Percentiles rank a stretch among this genome's conserved stretches.
Conservation (phyloP, 2,329 filamentous ascomycete species). For the Amphichorda felina region DNA sequence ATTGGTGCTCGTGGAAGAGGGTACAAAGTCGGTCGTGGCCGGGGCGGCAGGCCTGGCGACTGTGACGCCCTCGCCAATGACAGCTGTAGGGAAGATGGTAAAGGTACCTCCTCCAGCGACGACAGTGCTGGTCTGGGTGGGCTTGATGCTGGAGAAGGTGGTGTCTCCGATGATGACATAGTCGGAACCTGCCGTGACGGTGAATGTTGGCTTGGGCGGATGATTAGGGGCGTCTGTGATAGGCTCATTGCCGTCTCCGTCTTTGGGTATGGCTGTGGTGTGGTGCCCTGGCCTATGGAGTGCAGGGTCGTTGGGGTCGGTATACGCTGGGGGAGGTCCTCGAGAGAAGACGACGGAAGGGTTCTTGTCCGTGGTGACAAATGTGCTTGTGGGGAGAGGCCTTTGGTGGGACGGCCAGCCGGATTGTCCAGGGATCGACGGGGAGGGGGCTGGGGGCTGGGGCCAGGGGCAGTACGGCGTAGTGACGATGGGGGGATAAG, state of each 20-base stretch:
- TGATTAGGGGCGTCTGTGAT: too few species aligned
- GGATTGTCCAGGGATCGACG: too few species aligned
- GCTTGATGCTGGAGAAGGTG: constrained; percentile 27
- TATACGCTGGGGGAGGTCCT: constrained; percentile 26
- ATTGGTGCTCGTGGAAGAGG: constrained; percentile 22
- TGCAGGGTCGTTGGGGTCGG: constrained; percentile 2
- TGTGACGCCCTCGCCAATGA: constrained; percentile 31
- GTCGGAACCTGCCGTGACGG: constrained; percentile 29
- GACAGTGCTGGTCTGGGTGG: constrained; percentile 26
- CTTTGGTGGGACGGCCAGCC: not conserved
- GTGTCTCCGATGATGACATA: constrained; percentile 34
- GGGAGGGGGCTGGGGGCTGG: not conserved
- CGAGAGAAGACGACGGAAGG: constrained; percentile 33
- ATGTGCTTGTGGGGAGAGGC: constrained; percentile 21
- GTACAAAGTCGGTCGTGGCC: constrained; percentile 5
- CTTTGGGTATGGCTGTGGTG: not conserved
- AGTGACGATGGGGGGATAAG: constrained; percentile 26
- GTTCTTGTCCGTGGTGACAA: constrained; percentile 43
- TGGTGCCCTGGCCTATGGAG: not conserved
- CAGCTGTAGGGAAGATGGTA: constrained; percentile 32
- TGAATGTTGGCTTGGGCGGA: constrained; percentile 14
- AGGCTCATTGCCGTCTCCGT: not conserved
- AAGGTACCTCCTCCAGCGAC: constrained; percentile 29
- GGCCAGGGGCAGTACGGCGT: constrained; percentile 21
- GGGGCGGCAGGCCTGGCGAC: constrained; percentile 25